Evolutionary conservation across 2,329 filamentous ascomycete genomes (phyloP).

Genomic region (Endothia cerciana): DNA sequence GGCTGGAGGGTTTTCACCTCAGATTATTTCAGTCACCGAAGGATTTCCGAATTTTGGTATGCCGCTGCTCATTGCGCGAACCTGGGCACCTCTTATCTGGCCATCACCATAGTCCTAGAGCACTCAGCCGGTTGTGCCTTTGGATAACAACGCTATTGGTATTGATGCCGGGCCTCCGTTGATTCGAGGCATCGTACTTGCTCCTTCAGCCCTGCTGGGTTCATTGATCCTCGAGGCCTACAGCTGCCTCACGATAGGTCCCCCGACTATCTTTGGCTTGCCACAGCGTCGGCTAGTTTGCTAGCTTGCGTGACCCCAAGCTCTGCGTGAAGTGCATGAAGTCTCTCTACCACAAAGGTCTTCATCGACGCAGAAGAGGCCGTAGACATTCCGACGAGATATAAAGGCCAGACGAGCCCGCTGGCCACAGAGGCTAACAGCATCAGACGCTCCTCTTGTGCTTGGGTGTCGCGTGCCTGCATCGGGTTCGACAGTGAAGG

Average conservation of each 20-base stretch:
- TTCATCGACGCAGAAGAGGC: slow-evolving; percentile 47
- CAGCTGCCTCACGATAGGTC: neutral
- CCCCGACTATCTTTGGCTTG: slow-evolving; percentile 37
- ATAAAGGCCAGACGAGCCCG: slow-evolving; percentile 55
- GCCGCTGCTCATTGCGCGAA: neutral
- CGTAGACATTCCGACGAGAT: slow-evolving; percentile 52
- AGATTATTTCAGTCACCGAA: neutral
- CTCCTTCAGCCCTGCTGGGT: neutral
- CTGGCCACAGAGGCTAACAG: slow-evolving; percentile 53
- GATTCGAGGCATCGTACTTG: neutral
- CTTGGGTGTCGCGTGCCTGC: slow-evolving; percentile 39
- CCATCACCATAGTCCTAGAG: neutral
- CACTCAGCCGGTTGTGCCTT: neutral
- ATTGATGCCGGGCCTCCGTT: neutral
- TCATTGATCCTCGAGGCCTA: neutral
- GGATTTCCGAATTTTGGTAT: neutral
- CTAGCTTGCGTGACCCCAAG: slow-evolving; percentile 51
- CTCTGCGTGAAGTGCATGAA: slow-evolving; percentile 50
- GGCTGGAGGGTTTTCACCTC: neutral
- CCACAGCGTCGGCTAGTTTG: slow-evolving; percentile 47
- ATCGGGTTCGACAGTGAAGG: slow-evolving; percentile 48
- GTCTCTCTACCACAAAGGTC: slow-evolving; percentile 49
- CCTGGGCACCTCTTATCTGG: neutral
- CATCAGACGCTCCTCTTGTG: slow-evolving; percentile 51
- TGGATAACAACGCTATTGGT: neutral